Conservation (phyloP, 1,284 basidiomycete species). For the Fomes fomentarius region DNA sequence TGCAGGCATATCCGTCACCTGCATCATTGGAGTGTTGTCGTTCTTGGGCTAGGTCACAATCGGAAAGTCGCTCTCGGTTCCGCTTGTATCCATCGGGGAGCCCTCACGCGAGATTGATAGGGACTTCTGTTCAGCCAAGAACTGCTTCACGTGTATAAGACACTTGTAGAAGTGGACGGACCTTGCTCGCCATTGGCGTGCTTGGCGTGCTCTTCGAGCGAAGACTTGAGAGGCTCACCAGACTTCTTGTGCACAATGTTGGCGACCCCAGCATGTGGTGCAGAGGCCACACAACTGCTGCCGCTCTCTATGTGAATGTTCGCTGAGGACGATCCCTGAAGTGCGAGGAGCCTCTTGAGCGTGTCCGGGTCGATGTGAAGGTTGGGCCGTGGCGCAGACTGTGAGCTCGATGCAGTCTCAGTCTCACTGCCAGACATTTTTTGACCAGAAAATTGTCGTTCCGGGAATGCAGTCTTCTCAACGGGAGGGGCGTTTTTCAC, state of each 20-base stretch:
- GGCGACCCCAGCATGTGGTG: conserved; percentile 11
- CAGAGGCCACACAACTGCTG: conserved; percentile 9
- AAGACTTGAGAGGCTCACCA: conserved; percentile 90
- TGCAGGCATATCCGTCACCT: conserved; percentile 59
- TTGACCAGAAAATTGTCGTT: conserved; percentile 22
- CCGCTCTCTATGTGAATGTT: conserved; percentile 8
- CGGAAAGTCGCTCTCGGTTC: conserved; percentile 71
- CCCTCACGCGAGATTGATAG: conserved; percentile 91
- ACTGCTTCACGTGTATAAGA: conserved; percentile 92
- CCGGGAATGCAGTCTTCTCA: conserved; percentile 18
- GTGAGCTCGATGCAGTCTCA: conserved; percentile 16
- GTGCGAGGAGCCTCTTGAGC: neutral
- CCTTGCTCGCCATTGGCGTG: conserved; percentile 56
- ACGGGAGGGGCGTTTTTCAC: conserved; percentile 20
- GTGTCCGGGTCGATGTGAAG: conserved; percentile 15
- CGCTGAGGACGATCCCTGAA: neutral
- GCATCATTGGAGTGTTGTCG: conserved; percentile 52
- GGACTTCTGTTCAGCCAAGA: conserved; percentile 92
- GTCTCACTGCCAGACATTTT: conserved; percentile 16
- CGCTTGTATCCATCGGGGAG: conserved; percentile 84
- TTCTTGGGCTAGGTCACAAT: conserved; percentile 54
- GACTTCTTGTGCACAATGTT: conserved; percentile 77
- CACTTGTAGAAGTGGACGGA: conserved; percentile 93
- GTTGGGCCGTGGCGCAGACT: neutral
- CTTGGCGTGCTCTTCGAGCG: conserved; percentile 75